Base-by-base conservation (phyloP, 495 filamentous ascomycete species). In the Gamarada debralockiae region DNA sequence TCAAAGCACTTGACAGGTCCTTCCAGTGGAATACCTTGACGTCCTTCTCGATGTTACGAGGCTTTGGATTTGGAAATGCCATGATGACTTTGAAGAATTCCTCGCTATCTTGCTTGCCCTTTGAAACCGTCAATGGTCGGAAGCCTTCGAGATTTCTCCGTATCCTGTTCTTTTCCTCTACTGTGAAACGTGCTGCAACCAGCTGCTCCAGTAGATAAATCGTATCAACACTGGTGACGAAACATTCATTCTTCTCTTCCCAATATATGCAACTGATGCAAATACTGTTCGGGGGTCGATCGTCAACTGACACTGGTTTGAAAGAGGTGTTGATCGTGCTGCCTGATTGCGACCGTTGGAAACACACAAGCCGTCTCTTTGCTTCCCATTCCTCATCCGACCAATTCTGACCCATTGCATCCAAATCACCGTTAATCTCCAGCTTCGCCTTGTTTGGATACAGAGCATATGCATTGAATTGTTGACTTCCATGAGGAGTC, bases 1-100 rank as follows among this genome's bases (percentile, higher is more conserved):
- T 93, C 49, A 98, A 71, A 0, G 93, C 92, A 38, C 80, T 77
- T 12, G 74, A 76, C 12, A 98, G 71, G 43, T 88, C 86, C 63
- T 85, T 89, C 95, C 93, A 98, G 10, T 89, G 84, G 64, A 97
- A 98, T 5, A 97, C 93, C 68, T 98, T 98, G 60, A 98, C 89
- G 61, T 96, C 92, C 70, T 98, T 98, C 74, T 97, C 93, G 59
- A 98, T 98, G 60, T 96, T 96, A 36, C 93, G 78, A 5, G 93
- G 95, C 72, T 97, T 97, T 2, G 95, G 95, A 21, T 82, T 85
- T 10, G 89, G 87, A 65, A 97, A 96, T n/a, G 81, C 86, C 95
- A 98, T 97, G 69, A 98, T 97, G 55, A 97, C 73, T 71, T 96
- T 96, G 82, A 97, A 97, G 71, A 97, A 97, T 38, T 90, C 87